These are phyloP conservation scores for Tetracladium setigerum DNA, from an alignment of 495 filamentous ascomycete genomes.

Conservation along the genomic window DNA sequence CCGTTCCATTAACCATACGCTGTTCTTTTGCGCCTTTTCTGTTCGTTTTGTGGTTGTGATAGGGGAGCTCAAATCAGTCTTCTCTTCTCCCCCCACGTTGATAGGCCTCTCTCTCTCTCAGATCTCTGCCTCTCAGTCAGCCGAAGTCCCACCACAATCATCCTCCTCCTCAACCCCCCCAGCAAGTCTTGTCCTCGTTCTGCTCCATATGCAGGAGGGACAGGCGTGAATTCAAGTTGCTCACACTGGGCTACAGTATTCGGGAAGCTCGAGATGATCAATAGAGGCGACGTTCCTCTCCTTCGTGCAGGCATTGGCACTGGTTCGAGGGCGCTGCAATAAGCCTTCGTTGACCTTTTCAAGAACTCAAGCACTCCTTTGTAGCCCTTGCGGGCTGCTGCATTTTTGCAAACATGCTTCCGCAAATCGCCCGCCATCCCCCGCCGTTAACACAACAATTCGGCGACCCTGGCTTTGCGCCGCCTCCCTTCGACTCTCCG, in stretches of 20 bases:
- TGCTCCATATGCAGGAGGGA: neutral
- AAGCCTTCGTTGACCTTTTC: constrained; percentile 7
- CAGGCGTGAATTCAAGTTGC: constrained; percentile 7
- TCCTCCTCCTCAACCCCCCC: neutral
- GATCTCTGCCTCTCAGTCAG: neutral
- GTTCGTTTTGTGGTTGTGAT: too few species aligned
- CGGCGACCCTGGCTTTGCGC: constrained; percentile 13
- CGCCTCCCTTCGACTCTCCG: constrained; percentile 15
- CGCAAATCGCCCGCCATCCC: constrained; percentile 15
- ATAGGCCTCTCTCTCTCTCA: too few species aligned
- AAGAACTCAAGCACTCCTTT: neutral
- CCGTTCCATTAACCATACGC: too few species aligned
- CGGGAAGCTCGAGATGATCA: constrained; percentile 18
- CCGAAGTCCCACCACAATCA: neutral
- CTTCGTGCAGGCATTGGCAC: constrained; percentile 22
- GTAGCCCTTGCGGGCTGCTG: constrained; percentile 4
- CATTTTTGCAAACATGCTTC: constrained; percentile 18
- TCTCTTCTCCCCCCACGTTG: too few species aligned
- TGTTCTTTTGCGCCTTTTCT: too few species aligned
- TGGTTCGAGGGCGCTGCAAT: constrained; percentile 9
- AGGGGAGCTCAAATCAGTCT: too few species aligned
- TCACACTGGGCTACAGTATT: constrained; percentile 14
- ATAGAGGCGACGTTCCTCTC: constrained; percentile 14
- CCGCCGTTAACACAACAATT: constrained; percentile 18
- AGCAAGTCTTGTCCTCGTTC: neutral